A percentile compares a stretch with the other conserved stretches of the same genome.
These are phyloP conservation scores for Flueggea neowawraea DNA, from an alignment of 441 rosid species.

Conservation along the genomic window DNA sequence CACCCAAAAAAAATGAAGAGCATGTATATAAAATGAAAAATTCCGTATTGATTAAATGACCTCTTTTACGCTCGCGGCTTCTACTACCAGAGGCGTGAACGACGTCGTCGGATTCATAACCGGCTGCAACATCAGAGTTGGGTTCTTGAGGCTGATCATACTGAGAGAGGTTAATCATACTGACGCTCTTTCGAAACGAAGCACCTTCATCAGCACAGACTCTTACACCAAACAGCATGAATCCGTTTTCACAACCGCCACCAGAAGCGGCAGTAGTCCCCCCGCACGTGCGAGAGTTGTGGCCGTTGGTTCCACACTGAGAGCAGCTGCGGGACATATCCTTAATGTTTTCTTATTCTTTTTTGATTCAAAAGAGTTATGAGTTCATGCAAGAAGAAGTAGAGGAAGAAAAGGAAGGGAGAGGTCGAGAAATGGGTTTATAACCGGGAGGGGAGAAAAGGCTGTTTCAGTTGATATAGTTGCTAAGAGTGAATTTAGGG, in stretches of 20 bases:
- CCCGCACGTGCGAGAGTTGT: constrained; percentile 58
- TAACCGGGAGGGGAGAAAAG: constrained; percentile 21
- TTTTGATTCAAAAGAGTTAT: too few relatives aligned
- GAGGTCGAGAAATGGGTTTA: constrained; percentile 6
- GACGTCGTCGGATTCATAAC: constrained; percentile 86
- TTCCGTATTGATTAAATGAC: constrained; percentile 14
- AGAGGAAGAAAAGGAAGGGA: too few relatives aligned
- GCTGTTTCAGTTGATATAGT: constrained; percentile 8
- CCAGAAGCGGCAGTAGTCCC: background rate
- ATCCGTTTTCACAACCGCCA: constrained; percentile 36
- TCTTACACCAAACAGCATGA: constrained; percentile 87
- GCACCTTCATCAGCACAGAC: constrained; percentile 34
- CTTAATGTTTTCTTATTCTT: too few relatives aligned
- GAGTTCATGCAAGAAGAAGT: too few relatives aligned
- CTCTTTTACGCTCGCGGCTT: constrained; percentile 78
- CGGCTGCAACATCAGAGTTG: constrained; percentile 44
- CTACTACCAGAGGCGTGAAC: constrained; percentile 65
- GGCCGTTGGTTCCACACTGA: constrained; percentile 71
- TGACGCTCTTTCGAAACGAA: constrained; percentile 70
- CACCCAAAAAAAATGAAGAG: background rate
- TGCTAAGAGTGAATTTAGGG: too few relatives aligned
- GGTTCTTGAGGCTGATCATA: constrained; percentile 56
- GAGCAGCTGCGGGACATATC: constrained; percentile 63
- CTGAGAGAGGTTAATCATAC: constrained; percentile 87
- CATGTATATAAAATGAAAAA: too few relatives aligned